phyloP scores from a whole-genome alignment of 73 alveolate genomes.

The Paramecium octaurelia region DNA sequence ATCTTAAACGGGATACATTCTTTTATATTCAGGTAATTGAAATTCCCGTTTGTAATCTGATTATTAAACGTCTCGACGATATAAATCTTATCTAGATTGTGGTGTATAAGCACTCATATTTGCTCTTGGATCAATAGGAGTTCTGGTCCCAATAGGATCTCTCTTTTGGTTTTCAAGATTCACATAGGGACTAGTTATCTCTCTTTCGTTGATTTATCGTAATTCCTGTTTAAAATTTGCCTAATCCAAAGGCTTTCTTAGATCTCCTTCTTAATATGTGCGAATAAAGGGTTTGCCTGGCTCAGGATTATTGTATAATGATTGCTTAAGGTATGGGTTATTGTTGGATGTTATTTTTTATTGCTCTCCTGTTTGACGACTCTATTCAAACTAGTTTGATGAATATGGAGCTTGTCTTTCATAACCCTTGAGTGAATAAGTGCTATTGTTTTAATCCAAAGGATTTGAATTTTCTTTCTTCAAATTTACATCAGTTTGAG shows the following conservation, averaged over 20 bases:
- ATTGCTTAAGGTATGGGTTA: not conserved
- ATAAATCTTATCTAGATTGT: not conserved
- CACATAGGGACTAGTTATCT: not conserved
- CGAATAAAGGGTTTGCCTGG: not conserved
- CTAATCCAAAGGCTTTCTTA: not conserved
- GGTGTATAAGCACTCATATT: not conserved
- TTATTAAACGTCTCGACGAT: not conserved
- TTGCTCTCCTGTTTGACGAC: not conserved
- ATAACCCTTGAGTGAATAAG: not conserved
- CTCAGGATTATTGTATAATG: not conserved
- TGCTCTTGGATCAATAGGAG: not conserved
- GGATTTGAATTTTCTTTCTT: slow-evolving; percentile 4
- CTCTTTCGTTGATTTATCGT: not conserved
- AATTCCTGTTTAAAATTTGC: not conserved
- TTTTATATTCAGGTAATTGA: not conserved
- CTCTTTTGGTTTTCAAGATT: not conserved
- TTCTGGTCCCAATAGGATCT: not conserved
- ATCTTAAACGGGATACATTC: not conserved
- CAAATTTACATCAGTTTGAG: not conserved
- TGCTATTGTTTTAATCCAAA: not conserved
- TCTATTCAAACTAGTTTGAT: not conserved
- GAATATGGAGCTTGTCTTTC: not conserved
- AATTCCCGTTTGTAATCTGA: not conserved
- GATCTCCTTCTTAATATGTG: not conserved
- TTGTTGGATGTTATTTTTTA: not conserved